Percentiles rank a stretch among this genome's conserved stretches.
phyloP scores from a whole-genome alignment of 441 rosid genomes.

The Daphne laureola region DNA sequence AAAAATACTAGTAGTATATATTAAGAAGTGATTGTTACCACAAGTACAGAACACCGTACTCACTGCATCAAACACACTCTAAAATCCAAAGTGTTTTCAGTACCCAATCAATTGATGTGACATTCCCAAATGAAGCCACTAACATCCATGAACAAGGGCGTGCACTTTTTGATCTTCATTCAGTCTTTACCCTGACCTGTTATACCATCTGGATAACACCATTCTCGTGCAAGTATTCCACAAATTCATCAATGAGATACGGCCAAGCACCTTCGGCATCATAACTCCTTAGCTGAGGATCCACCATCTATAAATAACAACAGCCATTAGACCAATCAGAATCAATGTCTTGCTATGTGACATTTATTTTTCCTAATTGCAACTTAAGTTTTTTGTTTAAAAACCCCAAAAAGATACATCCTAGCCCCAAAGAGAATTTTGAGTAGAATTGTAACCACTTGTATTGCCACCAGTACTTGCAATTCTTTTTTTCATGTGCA shows the following conservation, averaged over 20 bases:
- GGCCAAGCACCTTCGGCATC: slow-evolving; percentile 99
- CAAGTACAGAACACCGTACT: no score
- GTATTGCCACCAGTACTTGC: neutral
- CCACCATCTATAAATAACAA: slow-evolving; percentile 47
- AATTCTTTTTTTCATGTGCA: no score
- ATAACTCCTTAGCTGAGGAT: slow-evolving; percentile 56
- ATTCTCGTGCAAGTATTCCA: slow-evolving; percentile 75
- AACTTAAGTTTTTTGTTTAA: no score
- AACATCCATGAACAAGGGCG: neutral
- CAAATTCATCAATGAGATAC: slow-evolving; percentile 90
- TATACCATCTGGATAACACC: slow-evolving; percentile 25
- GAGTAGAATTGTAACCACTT: no score
- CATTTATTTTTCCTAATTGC: no score
- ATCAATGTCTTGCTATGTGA: slow-evolving; percentile 10
- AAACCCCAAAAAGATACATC: no score
- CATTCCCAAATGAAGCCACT: neutral
- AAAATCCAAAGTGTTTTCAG: no score
- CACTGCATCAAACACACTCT: no score
- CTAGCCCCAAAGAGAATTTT: no score
- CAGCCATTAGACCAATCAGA: slow-evolving; percentile 4
- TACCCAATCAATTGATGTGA: neutral
- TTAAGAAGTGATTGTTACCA: no score
- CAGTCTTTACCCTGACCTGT: neutral
- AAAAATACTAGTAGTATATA: no score
- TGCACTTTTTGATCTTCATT: neutral